Conservation (phyloP, 768 basidiomycete genomes). For the Phylloporus sp. region DNA sequence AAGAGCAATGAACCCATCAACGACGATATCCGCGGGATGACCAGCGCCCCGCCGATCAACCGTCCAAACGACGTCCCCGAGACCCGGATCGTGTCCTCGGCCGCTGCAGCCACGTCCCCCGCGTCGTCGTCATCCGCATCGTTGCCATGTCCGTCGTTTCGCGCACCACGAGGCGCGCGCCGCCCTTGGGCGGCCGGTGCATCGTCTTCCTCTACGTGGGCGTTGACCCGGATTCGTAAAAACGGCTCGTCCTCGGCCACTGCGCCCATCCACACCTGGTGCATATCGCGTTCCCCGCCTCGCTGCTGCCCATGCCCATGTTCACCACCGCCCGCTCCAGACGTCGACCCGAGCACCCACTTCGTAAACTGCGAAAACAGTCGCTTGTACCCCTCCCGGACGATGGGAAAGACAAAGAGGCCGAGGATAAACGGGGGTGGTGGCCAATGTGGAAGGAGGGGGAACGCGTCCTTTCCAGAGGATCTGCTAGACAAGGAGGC, state of each 20-base stretch:
- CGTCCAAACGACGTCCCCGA: constrained; percentile 61
- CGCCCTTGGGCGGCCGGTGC: constrained; percentile 10
- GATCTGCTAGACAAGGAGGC: background rate
- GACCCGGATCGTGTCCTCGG: constrained; percentile 55
- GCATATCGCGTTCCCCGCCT: constrained; percentile 19
- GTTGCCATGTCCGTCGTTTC: constrained; percentile 7
- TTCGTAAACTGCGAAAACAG: constrained; percentile 38
- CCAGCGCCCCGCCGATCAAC: constrained; percentile 63
- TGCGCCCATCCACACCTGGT: constrained; percentile 21
- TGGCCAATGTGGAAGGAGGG: constrained; percentile 45
- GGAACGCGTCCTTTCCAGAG: constrained; percentile 19
- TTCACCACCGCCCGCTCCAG: constrained; percentile 7
- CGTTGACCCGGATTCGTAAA: constrained; percentile 29
- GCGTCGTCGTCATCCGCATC: constrained; percentile 10
- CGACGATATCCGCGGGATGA: constrained; percentile 63
- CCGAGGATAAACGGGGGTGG: constrained; percentile 58
- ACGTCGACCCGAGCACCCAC: constrained; percentile 40
- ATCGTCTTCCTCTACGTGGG: constrained; percentile 32
- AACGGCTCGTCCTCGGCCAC: constrained; percentile 28
- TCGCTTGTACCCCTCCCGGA: constrained; percentile 42
- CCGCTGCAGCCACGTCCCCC: constrained; percentile 44
- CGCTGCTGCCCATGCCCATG: constrained; percentile 9
- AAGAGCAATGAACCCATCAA: constrained; percentile 61
- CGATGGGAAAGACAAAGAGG: constrained; percentile 47
- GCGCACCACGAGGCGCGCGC: constrained; percentile 9